Percentiles rank a stretch among this genome's conserved stretches.
Evolutionary conservation across 192 early-diverging fungal genomes (phyloP).

Genomic region (Kickxella alabastrina): DNA sequence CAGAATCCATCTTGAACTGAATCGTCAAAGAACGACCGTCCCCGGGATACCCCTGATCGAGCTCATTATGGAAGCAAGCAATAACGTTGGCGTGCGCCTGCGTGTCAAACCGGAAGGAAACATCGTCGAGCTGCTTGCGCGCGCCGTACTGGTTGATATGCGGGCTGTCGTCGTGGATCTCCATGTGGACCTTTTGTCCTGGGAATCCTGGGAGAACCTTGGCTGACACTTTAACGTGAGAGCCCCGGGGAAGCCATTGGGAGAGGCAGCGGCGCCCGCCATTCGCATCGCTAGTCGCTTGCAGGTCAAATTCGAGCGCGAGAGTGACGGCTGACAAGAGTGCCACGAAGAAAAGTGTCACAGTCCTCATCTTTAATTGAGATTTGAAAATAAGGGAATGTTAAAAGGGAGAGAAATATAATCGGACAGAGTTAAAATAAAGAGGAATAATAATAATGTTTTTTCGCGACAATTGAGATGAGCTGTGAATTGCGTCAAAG

Average conservation of each 20-base stretch:
- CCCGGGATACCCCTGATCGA: conserved; percentile 53
- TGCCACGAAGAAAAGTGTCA: conserved; percentile 1
- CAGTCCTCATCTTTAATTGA: conserved; percentile 1
- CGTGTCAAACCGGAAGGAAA: conserved; percentile 73
- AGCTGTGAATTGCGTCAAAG: too few relatives aligned
- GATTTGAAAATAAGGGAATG: not conserved
- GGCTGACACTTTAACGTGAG: conserved; percentile 65
- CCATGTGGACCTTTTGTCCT: conserved; percentile 62
- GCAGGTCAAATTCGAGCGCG: conserved; percentile 81
- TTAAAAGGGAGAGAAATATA: too few relatives aligned
- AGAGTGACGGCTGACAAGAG: not conserved
- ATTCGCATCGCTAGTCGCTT: conserved; percentile 45
- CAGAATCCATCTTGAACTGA: conserved; percentile 76
- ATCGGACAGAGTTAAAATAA: too few relatives aligned
- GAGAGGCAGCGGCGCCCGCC: conserved; percentile 64
- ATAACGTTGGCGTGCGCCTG: conserved; percentile 80
- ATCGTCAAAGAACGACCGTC: conserved; percentile 56
- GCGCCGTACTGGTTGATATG: conserved; percentile 66
- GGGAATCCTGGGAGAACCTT: conserved; percentile 64
- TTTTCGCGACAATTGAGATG: too few relatives aligned
- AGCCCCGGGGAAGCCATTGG: conserved; percentile 69
- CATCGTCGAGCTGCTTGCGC: conserved; percentile 62
- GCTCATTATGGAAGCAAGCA: conserved; percentile 79
- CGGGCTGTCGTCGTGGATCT: conserved; percentile 69
- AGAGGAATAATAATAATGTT: too few relatives aligned